Base-by-base conservation (phyloP, 2,329 filamentous ascomycete genomes). In the Diaporthe australafricana region DNA sequence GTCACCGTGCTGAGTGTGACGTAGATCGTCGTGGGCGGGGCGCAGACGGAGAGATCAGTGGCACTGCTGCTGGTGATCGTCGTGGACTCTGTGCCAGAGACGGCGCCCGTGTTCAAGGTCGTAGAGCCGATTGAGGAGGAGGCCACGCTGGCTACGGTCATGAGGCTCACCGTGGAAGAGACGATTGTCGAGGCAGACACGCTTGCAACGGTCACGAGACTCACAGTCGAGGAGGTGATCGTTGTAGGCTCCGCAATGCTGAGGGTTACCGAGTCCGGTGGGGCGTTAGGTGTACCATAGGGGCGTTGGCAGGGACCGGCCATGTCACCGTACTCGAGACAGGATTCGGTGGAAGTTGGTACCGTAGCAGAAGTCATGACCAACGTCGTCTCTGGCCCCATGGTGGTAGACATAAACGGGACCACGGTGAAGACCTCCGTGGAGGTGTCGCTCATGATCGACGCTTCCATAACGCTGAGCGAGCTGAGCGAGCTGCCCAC, bases 241-340 rank as follows among this genome's bases (percentile, higher is more conserved):
- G 47, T 30, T 20, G 47, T 20, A n/a, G 70, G 52, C 12, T 52
- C 35, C n/a, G 25, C 50, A 20, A 72, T 56, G n/a, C 71, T 68
- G 48, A 69, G 17, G 45, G 52, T 12, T 20, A 68, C 35, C n/a
- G 70, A 70, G 20, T 48, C 48, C 5, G 71, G 71, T 9, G 68
- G 70, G 32, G 50, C 52, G 56, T 72, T 74, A 25, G 72, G 72
- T 9, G 52, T 35, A 48, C 72, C 72, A 45, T 73, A 73, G 22
- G 72, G 70, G 30, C 72, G 65, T 7, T 62, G 42, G n/a, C 72
- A 73, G 20, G 72, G 72, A n/a, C 72, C 72, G 2, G 57, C 57
- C 20, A 70, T 70, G 38, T 73, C 72, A 8, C 72, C 72, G 35
- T 38, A 73, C 65, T 73, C 72, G 32, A 67, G 65, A 40, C 72